Evolutionary conservation across 441 rosid genomes (phyloP), one percentile per base, ranked within the genome.

Genomic region (Populus hybrid): DNA sequence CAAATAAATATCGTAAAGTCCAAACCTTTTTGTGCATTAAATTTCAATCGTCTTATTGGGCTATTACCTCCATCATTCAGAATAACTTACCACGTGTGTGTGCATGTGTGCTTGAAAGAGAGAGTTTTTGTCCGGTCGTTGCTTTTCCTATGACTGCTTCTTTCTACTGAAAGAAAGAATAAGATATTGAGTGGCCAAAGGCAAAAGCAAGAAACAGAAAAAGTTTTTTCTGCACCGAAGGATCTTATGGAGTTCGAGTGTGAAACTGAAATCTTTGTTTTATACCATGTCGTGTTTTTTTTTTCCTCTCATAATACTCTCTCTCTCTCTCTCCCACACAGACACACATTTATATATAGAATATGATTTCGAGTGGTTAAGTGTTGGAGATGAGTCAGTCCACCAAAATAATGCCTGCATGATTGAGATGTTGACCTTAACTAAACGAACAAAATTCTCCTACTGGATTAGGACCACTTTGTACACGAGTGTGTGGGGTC

Each of bases 391-490:
- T 65, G 84, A 78, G 82, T n/a, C 61, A 72, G 83, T 77, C 88
- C 85, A 72, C 76, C 79, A 45, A 80, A 88, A 90, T 84, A 86
- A 90, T 90, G 89, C 83, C 73, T 74, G 65, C 84, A 86, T 89
- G 91, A 89, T 91, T 87, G 87, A 85, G 92, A 84, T 88, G 88
- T 72, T 80, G 91, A 88, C 91, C 86, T 76, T 72, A 79, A 75
- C 82, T 68, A 82, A 76, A 76, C 80, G 67, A 86, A 79, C 84
- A 80, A 84, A 83, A 83, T 69, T 40, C 64, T 73, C 73, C 33
- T 40, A 5, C 45, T 65, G 64, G 26, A 75, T 11, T 3, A 77
- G 88, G 86, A 81, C 90, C 88, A 80, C 87, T 71, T 76, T 69
- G 64, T 68, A 82, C 92, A 87, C 90, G 90, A 82, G 92, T 82